These are phyloP conservation scores for Daldinia sp. DNA, from an alignment of 2,329 filamentous ascomycete genomes.

Conservation along the genomic window DNA sequence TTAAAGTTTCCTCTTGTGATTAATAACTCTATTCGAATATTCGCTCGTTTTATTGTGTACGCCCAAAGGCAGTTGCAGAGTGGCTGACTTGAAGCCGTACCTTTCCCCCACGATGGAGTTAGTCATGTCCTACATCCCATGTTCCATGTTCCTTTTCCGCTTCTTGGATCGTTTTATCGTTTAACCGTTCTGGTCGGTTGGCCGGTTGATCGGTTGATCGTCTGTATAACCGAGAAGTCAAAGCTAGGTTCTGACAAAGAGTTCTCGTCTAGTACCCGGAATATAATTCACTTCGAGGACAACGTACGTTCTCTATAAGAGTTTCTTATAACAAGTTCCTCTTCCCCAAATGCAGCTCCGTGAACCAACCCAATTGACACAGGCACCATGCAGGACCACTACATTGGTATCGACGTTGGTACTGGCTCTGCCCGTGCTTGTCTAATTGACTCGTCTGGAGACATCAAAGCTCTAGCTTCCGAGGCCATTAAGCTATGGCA, in stretches of 20 bases:
- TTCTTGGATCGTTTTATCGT: background rate
- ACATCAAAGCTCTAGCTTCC: slow-evolving; percentile 82
- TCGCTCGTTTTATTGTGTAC: slow-evolving; percentile 29
- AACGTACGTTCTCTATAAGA: slow-evolving; percentile 45
- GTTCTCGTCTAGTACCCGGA: slow-evolving; percentile 48
- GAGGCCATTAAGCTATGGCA: slow-evolving; percentile 86
- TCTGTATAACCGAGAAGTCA: slow-evolving; percentile 17
- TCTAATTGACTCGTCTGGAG: slow-evolving; percentile 90
- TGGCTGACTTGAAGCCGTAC: slow-evolving; percentile 30
- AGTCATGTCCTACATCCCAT: slow-evolving; percentile 20
- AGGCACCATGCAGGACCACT: slow-evolving; percentile 62
- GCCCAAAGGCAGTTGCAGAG: slow-evolving; percentile 3
- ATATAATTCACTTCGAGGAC: slow-evolving; percentile 51
- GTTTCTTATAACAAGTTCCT: slow-evolving; percentile 1
- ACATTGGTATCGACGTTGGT: slow-evolving; percentile 93
- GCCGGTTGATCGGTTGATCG: slow-evolving; percentile 12
- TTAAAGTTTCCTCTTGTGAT: slow-evolving; percentile 30
- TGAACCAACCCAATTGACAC: slow-evolving; percentile 42
- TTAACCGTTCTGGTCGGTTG: background rate
- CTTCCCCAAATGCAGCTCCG: slow-evolving; percentile 15
- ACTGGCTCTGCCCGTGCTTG: slow-evolving; percentile 96
- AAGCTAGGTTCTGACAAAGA: slow-evolving; percentile 28
- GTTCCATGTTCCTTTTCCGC: background rate
- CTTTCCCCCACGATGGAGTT: slow-evolving; percentile 42
- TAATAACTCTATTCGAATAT: slow-evolving; percentile 30